Conservation (phyloP, 2,329 filamentous ascomycete genomes). For the Triangularia setosa region DNA sequence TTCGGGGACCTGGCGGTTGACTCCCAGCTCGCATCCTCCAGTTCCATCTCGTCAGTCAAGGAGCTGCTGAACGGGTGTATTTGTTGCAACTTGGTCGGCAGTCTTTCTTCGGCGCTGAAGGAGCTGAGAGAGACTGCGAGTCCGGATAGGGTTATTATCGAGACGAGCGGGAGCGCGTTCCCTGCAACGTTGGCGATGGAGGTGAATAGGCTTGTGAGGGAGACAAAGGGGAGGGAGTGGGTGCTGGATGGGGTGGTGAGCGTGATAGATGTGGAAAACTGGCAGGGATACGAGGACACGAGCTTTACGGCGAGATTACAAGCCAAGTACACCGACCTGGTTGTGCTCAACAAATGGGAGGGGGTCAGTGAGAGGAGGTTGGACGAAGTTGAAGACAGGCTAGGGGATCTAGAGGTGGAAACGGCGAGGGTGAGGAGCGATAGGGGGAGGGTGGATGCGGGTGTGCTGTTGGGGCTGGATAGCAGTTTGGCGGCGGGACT, state of each 20-base stretch:
- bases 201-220: slow-evolving; percentile 72
- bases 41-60: slow-evolving; percentile 81
- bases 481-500: slow-evolving; percentile 64
- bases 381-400: slow-evolving; percentile 71
- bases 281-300: slow-evolving; percentile 87
- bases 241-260: slow-evolving; percentile 82
- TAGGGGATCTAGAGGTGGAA: slow-evolving; percentile 78
- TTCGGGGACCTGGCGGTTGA: slow-evolving; percentile 94
- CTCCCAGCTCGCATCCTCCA: slow-evolving; percentile 79
- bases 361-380: slow-evolving; percentile 66
- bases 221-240: slow-evolving; percentile 60
- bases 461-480: slow-evolving; percentile 83
- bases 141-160: slow-evolving; percentile 87
- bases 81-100: slow-evolving; percentile 96
- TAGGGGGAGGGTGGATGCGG: slow-evolving; percentile 71
- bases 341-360: slow-evolving; percentile 95
- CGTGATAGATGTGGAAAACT: slow-evolving; percentile 93
- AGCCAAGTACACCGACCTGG: slow-evolving; percentile 82
- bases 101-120: slow-evolving; percentile 74
- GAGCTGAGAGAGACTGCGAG: slow-evolving; percentile 58
- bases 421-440: slow-evolving; percentile 81
- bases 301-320: slow-evolving; percentile 85
- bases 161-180: slow-evolving; percentile 85
- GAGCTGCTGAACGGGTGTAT: slow-evolving; percentile 97
- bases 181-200: slow-evolving; percentile 89